Base-by-base conservation (phyloP, 495 filamentous ascomycete genomes). In the Tuber melanosporum region DNA sequence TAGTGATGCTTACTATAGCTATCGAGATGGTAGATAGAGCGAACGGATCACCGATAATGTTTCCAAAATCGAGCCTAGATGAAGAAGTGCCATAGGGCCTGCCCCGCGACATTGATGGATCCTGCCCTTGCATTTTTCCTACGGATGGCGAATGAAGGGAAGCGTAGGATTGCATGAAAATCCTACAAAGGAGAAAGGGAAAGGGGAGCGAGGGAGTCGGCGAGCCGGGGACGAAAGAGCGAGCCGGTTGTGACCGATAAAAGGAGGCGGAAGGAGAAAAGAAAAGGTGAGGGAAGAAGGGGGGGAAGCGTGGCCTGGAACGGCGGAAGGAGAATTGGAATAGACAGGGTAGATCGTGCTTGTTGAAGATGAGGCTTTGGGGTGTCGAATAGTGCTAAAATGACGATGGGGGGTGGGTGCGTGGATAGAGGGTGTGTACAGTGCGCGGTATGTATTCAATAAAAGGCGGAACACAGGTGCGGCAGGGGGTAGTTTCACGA, bases 1-100 rank as follows among this genome's bases (percentile, higher is more conserved):
- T 72, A 46, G 26, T 41, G 32, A 89, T 69, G 75, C 93, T 84
- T 89, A 97, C 94, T 78, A 92, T 87, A 75, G 94, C 90, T 85
- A 99, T 97, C 43, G 94, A 97, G 62, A 95, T 89, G 22, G 95
- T 99, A 66, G 94, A 94, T 62, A 98, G 89, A 72, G 95, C 94
- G 86, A 99, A 98, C 3, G 96, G 96, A 86, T 98, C 95, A 80
- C 95, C 95, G 71, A 98, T 87, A 74, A 98, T 93, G 85, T 97
- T 94, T 82, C 92, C 93, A 84, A 94, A 85, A 79, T 89, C 91
- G 81, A 96, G 90, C 82, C 89, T 84, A 26, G 57, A 66, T 80
- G 85, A 87, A 74, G 87, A 86, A 66, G 82, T 76, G 76, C 87
- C 86, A 83, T 89, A 78, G 83, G 89, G 82, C 85, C 84, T 83